A percentile compares a stretch with the other conserved stretches of the same genome.
Conservation (phyloP, 129 eudicot species). For the Erigeron canadensis region DNA sequence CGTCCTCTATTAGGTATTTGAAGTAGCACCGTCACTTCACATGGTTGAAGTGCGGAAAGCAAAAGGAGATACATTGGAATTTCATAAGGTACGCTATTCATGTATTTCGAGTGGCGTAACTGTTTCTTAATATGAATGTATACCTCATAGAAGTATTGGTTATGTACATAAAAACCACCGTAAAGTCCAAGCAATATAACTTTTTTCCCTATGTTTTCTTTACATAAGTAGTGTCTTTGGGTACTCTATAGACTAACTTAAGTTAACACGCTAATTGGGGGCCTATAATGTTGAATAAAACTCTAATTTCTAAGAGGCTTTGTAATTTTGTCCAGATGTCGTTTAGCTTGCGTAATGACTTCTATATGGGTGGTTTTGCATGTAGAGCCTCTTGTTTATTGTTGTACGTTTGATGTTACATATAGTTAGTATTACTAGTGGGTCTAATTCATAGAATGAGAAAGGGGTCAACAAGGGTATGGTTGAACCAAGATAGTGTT, state of each 20-base stretch:
- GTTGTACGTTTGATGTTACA: background rate
- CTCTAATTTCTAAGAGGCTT: background rate
- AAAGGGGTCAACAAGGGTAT: background rate
- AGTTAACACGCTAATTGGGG: background rate
- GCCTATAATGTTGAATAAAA: background rate
- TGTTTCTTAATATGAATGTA: background rate
- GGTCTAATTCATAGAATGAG: background rate
- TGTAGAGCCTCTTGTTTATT: constrained; percentile 2
- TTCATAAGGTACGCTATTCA: constrained; percentile 75
- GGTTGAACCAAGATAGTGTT: background rate
- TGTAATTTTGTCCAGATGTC: background rate
- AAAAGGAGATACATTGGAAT: constrained; percentile 98
- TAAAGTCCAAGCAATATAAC: background rate
- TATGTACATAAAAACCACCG: background rate
- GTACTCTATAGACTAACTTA: background rate
- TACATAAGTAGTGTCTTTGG: background rate
- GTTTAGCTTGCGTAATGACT: background rate
- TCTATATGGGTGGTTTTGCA: constrained; percentile 1
- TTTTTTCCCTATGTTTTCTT: background rate
- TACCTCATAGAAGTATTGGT: background rate
- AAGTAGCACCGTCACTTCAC: constrained; percentile 98
- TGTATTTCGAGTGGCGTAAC: background rate
- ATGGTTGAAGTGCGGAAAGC: constrained; percentile 97
- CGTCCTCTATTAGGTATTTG: constrained; percentile 61
- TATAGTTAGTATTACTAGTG: background rate